Conservation (phyloP, 1,284 basidiomycete species). For the Marasmius tenuissimus region DNA sequence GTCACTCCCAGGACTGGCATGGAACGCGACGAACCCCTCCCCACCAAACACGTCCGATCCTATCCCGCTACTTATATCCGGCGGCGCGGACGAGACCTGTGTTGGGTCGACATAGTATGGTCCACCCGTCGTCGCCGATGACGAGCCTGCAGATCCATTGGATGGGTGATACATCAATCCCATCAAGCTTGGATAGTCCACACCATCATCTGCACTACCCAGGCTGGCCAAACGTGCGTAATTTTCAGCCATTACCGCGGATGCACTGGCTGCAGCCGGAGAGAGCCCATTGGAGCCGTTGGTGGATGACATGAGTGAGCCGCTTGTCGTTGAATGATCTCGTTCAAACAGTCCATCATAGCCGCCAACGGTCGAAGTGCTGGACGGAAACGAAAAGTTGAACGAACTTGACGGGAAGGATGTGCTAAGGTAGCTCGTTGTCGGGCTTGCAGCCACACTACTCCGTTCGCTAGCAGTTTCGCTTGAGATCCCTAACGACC, state of each 20-base stretch:
- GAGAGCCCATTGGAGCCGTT: slow-evolving; percentile 44
- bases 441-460: background rate
- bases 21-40: slow-evolving; percentile 48
- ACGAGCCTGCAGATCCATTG: too few relatives aligned
- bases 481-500: background rate
- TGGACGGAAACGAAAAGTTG: slow-evolving; percentile 67
- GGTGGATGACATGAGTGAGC: background rate
- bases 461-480: background rate
- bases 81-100: slow-evolving; percentile 65
- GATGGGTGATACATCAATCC: slow-evolving; percentile 54
- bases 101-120: slow-evolving; percentile 84
- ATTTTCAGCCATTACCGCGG: slow-evolving; percentile 64
- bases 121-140: background rate
- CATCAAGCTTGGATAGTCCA: slow-evolving; percentile 66
- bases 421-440: slow-evolving; percentile 3
- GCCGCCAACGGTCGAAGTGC: slow-evolving; percentile 18
- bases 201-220: slow-evolving; percentile 41
- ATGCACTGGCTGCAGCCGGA: slow-evolving; percentile 61
- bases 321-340: slow-evolving; percentile 25
- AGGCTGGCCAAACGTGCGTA: slow-evolving; percentile 53
- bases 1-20: slow-evolving; percentile 76
- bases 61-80: slow-evolving; percentile 21
- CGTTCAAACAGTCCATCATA: slow-evolving; percentile 73
- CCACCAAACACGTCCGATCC: slow-evolving; percentile 28
- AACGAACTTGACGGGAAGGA: slow-evolving; percentile 72